Conservation (phyloP, 2,329 filamentous ascomycete genomes). For the Cadophora sp. region DNA sequence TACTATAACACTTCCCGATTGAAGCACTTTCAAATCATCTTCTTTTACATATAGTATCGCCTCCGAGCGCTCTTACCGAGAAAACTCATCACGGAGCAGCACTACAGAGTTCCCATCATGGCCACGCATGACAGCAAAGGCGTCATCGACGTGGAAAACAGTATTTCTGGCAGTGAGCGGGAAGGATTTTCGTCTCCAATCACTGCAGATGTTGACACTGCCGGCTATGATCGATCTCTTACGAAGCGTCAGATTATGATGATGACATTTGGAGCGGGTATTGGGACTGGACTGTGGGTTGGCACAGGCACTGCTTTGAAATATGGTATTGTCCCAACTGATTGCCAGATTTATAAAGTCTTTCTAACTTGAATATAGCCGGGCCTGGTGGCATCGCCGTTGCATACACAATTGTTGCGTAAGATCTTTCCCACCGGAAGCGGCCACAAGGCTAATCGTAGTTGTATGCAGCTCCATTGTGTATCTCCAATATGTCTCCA, state of each 20-base stretch:
- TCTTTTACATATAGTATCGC: too few species aligned
- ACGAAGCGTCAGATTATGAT: conserved; percentile 47
- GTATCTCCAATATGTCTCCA: conserved; percentile 58
- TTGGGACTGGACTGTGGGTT: conserved; percentile 47
- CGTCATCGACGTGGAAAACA: too few species aligned
- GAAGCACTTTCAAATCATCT: too few species aligned
- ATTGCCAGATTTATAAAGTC: not conserved
- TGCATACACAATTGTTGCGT: conserved; percentile 23
- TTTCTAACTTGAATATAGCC: conserved; percentile 1
- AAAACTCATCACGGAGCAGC: too few species aligned
- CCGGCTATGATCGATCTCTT: conserved; percentile 37
- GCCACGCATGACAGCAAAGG: too few species aligned
- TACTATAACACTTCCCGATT: too few species aligned
- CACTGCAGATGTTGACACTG: too few species aligned
- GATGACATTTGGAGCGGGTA: conserved; percentile 48
- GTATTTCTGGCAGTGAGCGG: too few species aligned
- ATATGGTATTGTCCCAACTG: not conserved
- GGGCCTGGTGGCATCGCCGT: conserved; percentile 23
- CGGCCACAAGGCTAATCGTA: too few species aligned
- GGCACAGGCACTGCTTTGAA: conserved; percentile 46
- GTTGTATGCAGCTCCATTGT: conserved; percentile 40
- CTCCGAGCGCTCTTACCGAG: too few species aligned
- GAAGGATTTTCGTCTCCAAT: too few species aligned
- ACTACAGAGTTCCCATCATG: too few species aligned
- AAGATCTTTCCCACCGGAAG: not conserved